Evolutionary conservation across 257 asterid genomes (phyloP).

Genomic region (Solanum virginianum): DNA sequence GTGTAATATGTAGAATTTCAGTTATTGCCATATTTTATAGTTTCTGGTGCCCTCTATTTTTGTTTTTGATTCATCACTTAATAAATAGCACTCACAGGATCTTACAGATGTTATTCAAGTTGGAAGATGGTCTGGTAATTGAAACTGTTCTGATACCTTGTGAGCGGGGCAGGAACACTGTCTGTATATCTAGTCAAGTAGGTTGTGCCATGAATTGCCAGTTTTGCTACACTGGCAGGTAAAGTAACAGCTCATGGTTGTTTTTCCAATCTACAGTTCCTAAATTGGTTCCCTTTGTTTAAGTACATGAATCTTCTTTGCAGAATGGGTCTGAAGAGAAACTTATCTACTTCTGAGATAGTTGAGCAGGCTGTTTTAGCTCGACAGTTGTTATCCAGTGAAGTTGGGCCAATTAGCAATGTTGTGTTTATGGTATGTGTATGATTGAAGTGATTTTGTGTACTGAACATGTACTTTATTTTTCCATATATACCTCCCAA

Average conservation of each 20-base stretch:
- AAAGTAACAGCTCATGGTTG: neutral
- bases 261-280: neutral
- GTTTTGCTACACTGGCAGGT: conserved; percentile 98
- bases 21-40: neutral
- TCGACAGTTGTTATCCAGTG: conserved; percentile 62
- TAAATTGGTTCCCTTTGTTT: neutral
- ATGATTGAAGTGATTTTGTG: neutral
- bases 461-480: neutral
- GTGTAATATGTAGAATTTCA: neutral
- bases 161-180: conserved; percentile 76
- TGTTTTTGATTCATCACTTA: conserved; percentile 39
- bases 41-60: neutral
- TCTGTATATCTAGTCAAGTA: conserved; percentile 98
- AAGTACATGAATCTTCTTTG: conserved; percentile 6
- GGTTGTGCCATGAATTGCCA: conserved; percentile 98
- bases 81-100: conserved; percentile 62
- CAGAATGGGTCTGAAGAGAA: conserved; percentile 95
- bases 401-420: conserved; percentile 68
- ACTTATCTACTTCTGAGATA: conserved; percentile 78
- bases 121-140: conserved; percentile 78
- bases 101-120: conserved; percentile 75
- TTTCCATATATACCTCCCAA: neutral
- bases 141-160: conserved; percentile 97
- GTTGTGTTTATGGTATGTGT: conserved; percentile 86
- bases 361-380: conserved; percentile 97